Evolutionary conservation across 179 eudicot species (phyloP), one percentile per base, ranked within the genome.

Genomic region (Beta corolliflora): DNA sequence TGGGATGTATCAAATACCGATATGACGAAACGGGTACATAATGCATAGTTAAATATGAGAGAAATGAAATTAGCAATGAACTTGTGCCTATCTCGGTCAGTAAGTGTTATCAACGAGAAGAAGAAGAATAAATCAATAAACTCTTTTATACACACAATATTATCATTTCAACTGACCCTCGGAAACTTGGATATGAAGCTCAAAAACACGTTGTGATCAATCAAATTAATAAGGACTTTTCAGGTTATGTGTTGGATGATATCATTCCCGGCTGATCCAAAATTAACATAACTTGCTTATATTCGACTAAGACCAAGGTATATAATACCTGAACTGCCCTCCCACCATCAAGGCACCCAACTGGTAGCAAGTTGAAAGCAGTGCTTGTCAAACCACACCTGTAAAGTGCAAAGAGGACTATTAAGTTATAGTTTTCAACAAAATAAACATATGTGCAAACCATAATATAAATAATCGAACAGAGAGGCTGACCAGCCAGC

Each of bases 301-400:
- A 18, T 41, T 25, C 14, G 23, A 19, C 77, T 41, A 68, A 66
- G 29, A 54, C 21, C 64, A 53, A 41, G 73, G 46, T 54, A 73
- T 9, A 23, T 4, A 69, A 77, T 89, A 94, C 99, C 99, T 96
- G 99, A 80, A 94, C 87, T 58, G 97, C 97, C 88, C 99, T 88
- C 81, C 98, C 99, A 80, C 99, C 99, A 86, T 96, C 98, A 79
- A 96, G 99, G 87, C 99, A 94, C 75, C 99, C 99, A 64, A 94
- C 90, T 12, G 99, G 99, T 77, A 96, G 98, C 91, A 96, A 85
- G 88, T 96, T 96, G 85, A 96, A 93, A 85, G 99, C 99, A n/a
- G n/a, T n/a, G n/a, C n/a, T n/a, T n/a, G n/a, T n/a, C n/a, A n/a
- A n/a, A n/a, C n/a, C n/a, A n/a, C 99, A 96, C 99, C 99, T 96